These are phyloP conservation scores for Xylaria polymorpha DNA, from an alignment of 2,329 filamentous ascomycete species.

Conservation along the genomic window DNA sequence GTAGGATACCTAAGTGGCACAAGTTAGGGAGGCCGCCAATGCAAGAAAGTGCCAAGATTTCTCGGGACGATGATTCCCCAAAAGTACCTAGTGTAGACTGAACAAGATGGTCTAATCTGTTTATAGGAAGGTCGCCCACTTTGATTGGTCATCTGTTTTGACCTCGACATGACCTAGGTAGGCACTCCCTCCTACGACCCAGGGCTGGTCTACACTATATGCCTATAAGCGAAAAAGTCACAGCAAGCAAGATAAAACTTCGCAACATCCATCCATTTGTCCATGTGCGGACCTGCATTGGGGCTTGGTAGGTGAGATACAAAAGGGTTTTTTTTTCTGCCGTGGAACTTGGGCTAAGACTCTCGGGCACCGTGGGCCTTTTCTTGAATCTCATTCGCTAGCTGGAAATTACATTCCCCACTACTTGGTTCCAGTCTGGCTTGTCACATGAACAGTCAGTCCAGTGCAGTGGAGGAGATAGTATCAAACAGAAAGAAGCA, in stretches of 20 bases:
- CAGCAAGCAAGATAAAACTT: neutral
- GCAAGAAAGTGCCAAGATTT: constrained; percentile 18
- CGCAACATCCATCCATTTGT: neutral
- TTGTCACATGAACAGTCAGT: constrained; percentile 34
- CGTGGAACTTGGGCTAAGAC: neutral
- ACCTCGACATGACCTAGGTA: too few species aligned
- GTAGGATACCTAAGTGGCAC: neutral
- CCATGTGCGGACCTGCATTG: neutral
- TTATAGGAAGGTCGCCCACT: neutral
- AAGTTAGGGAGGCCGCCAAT: constrained; percentile 14
- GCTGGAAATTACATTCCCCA: constrained; percentile 33
- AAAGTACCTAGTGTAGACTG: neutral
- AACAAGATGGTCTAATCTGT: neutral
- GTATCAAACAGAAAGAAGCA: constrained; percentile 11
- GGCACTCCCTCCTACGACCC: too few species aligned
- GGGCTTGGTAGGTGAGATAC: neutral
- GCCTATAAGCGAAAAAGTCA: neutral
- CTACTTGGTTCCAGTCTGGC: constrained; percentile 17
- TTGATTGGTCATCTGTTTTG: constrained; percentile 1
- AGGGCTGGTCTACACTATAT: neutral
- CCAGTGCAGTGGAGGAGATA: neutral
- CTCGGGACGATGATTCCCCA: neutral
- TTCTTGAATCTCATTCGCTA: constrained; percentile 18
- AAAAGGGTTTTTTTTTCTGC: neutral
- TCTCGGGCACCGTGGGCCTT: constrained; percentile 17